Evolutionary conservation across 768 basidiomycete genomes (phyloP), one percentile per base, ranked within the genome.

Genomic region (Lactarius pseudohatsudake): DNA sequence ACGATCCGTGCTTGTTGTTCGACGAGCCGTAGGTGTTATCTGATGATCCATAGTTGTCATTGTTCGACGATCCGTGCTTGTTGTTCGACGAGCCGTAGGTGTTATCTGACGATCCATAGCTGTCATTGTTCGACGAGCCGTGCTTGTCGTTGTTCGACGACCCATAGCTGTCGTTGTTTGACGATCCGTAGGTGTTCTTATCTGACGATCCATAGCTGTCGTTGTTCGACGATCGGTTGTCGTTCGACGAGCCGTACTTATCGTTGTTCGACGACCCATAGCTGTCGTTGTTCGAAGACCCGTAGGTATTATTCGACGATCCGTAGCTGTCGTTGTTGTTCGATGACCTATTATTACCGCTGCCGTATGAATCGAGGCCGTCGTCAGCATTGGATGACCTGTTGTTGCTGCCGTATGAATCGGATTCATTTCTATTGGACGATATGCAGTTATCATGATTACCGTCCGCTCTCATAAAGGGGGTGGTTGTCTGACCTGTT

Each of bases 141-240:
- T 59, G 32, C 22, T 32, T n/a, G 43, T 13, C 36, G 11, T 69
- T 70, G 71, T 74, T 69, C 43, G 67, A 73, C 32, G 50, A 40
- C 20, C 68, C 64, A 36, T 64, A 64, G 20, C 36, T 65, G 67
- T 67, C 62, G 57, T 45, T 15, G 40, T 45, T 43, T 2, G 47
- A 40, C 2, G 67, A 40, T 6, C 61, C 54, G 57, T 22, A 59
- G 47, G 6, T 36, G 1, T 36, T 34, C 70, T 76, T 70, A 53
- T 64, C 69, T 38, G 67, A 72, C 53, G 73, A 69, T 56, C 67
- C 60, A 71, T 72, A 73, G 26, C 74, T 74, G 38, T 73, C 75
- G 47, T 74, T 73, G 4, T 72, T 72, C 58, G 72, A 73, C 36
- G 57, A 41, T 13, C 36, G 36, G 36, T 3, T 36, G 43, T 74